Base-by-base conservation (phyloP, 164 flowering plant species). In the Protea cynaroides region DNA sequence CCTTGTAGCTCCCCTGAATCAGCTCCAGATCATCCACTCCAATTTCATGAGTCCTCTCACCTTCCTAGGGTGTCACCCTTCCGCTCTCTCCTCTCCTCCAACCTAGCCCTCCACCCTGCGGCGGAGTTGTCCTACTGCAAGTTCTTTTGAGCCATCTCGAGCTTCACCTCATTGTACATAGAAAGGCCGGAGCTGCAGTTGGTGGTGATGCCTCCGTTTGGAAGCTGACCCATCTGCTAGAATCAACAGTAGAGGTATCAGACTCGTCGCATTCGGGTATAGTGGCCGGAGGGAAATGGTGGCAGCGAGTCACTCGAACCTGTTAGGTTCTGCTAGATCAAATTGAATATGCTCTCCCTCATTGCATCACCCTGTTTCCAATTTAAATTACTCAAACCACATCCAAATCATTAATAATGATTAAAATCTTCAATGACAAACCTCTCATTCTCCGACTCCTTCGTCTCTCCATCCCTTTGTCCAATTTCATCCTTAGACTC, bases 211-310 rank as follows among this genome's bases (percentile, higher is more conserved):
- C 74, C 11, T 60, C 73, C 8, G 81, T 71, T 63, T 79, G 94
- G 67, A 86, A 87, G 63, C 85, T 87, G 15, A 78, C 84, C 96
- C 95, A 88, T 24, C 83, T 66, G 18, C 86, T 88, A 7, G 96
- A 92, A 65, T 88, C 87, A 60, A 82, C 84, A 0, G 84, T 84
- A 11, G 91, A 86, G 10, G 82, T 75, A 67, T 88, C 96, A 5
- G 89, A 83, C 65, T 88, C 96, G 47, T 89, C 95, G 62, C 98
- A 85, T 61, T 90, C 96, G 9, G 88, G 92, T 34, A 93, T 88
- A 1, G 89, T 82, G 17, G 81, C 76, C 13, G 91, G 85, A 1
- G 83, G 56, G 19, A 71, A 64, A 52, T 74, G 78, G 40, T 78
- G 77, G 24, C 83, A 84, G 2, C 88, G 80, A 6, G 89, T 75